Evolutionary conservation across 768 basidiomycete species (phyloP).

Genomic region (Paxillus involutus): DNA sequence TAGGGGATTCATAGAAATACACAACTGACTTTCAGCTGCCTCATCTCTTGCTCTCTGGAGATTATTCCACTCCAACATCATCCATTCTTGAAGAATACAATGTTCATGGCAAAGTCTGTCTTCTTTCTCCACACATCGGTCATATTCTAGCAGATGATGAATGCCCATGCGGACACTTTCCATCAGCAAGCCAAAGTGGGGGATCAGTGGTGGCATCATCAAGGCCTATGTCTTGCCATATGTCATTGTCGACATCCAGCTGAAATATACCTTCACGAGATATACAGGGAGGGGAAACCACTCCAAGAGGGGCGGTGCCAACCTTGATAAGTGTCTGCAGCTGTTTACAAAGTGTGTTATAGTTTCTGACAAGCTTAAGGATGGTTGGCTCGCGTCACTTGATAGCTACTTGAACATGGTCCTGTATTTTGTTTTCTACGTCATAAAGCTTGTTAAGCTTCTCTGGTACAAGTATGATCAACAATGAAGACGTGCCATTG

Average conservation of each 20-base stretch:
- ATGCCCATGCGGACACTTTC: conserved; percentile 7
- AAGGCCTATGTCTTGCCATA: conserved; percentile 35
- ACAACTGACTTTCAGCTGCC: neutral
- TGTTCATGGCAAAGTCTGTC: neutral
- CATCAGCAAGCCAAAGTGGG: conserved; percentile 9
- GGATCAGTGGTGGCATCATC: conserved; percentile 14
- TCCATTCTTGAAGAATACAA: conserved; percentile 4
- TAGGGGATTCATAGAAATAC: neutral
- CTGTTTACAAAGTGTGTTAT: too few relatives aligned
- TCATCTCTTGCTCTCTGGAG: neutral
- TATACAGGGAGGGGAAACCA: conserved; percentile 25
- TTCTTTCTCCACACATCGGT: conserved; percentile 11
- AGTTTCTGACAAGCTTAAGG: too few relatives aligned
- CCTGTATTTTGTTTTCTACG: too few relatives aligned
- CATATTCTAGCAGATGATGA: neutral
- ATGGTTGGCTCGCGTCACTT: too few relatives aligned
- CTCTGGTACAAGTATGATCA: too few relatives aligned
- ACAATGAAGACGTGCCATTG: conserved; percentile 18
- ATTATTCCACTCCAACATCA: too few relatives aligned
- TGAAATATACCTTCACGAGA: conserved; percentile 21
- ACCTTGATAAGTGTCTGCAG: too few relatives aligned
- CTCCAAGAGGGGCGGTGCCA: too few relatives aligned
- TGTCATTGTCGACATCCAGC: conserved; percentile 35
- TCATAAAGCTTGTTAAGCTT: too few relatives aligned
- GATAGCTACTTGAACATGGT: too few relatives aligned